Evolutionary conservation across 768 basidiomycete species (phyloP), one percentile per base, ranked within the genome.

Genomic region (Hysterangium stoloniferum): DNA sequence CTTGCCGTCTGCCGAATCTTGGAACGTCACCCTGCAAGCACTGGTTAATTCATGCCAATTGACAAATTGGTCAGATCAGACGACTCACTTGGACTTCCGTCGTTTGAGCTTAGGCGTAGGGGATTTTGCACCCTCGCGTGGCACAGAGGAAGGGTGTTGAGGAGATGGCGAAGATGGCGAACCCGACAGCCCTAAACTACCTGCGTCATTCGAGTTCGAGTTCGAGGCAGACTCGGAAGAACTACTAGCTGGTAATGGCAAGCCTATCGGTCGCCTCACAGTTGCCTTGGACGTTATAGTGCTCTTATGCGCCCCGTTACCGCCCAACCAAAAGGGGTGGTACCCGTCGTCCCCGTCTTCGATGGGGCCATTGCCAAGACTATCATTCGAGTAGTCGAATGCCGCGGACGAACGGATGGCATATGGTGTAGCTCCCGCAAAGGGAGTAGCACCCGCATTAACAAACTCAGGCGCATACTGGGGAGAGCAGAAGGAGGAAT

Each of bases 1-100:
- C 59, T 75, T 76, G 45, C 84, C 83, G 55, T 84, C 85, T 47
- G 72, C 71, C 20, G 84, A 83, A 68, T 86, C 83, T 57, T 77
- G 79, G 62, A 84, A 78, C 56, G 75, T 78, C 55, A 82, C 79
- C 59, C 84, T 49, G 34, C 11, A 32, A 33, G 37, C 28, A 51
- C 52, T 40, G 32, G 53, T 42, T 45, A 62, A 34, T 38, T 49
- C 36, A 46, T 36, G 17, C 55, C 46, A 41, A 38, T 12, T 19
- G n/a, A 13, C n/a, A 32, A 20, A 8, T 7, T 17, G 22, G n/a
- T n/a, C n/a, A 44, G 33, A 32, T 49, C 19, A 40, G 19, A 51
- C 54, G 34, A 64, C 78, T 55, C 67, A 84, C 83, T 80, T 77
- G 33, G 83, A 83, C 58, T 78, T 80, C 53, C 76, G 74, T 64